phyloP scores from a whole-genome alignment of 805 yeast genomes.

The Danielia oregonensis region DNA sequence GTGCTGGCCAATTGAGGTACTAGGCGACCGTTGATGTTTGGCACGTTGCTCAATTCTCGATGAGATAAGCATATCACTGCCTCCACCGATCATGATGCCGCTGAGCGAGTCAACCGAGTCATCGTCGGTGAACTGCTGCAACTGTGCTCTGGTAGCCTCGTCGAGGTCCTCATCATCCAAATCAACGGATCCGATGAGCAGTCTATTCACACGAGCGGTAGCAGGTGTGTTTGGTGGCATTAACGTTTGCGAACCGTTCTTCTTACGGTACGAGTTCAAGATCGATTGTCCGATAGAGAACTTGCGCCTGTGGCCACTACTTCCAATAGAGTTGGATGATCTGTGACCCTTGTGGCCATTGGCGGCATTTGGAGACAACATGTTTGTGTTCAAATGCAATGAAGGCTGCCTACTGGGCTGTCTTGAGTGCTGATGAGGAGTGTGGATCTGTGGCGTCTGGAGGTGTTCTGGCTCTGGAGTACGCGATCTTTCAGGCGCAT shows the following conservation, averaged over 20 bases:
- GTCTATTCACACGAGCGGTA: constrained; percentile 36
- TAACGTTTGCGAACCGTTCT: constrained; percentile 37
- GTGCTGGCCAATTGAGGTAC: constrained; percentile 15
- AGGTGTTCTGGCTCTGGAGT: constrained; percentile 24
- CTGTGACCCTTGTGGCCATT: constrained; percentile 32
- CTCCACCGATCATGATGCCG: constrained; percentile 45
- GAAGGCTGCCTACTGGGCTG: constrained; percentile 38
- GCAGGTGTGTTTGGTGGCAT: constrained; percentile 58
- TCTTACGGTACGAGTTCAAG: constrained; percentile 46
- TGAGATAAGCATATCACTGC: constrained; percentile 58
- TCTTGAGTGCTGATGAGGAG: constrained; percentile 14
- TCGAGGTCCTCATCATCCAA: constrained; percentile 26
- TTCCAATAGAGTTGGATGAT: constrained; percentile 33
- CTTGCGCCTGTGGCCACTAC: constrained; percentile 51
- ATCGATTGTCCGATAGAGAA: constrained; percentile 61
- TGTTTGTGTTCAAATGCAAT: constrained; percentile 26
- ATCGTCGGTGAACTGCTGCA: constrained; percentile 39
- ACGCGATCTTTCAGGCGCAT: constrained; percentile 15
- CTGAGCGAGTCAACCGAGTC: constrained; percentile 59
- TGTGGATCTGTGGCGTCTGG: constrained; percentile 11
- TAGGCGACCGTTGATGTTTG: constrained; percentile 30
- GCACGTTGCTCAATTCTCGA: constrained; percentile 54
- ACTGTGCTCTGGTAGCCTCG: constrained; percentile 24
- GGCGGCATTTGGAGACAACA: constrained; percentile 27
- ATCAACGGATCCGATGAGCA: constrained; percentile 26